phyloP scores from a whole-genome alignment of 2,329 filamentous ascomycete species.

The Pseudogymnoascus sp. region DNA sequence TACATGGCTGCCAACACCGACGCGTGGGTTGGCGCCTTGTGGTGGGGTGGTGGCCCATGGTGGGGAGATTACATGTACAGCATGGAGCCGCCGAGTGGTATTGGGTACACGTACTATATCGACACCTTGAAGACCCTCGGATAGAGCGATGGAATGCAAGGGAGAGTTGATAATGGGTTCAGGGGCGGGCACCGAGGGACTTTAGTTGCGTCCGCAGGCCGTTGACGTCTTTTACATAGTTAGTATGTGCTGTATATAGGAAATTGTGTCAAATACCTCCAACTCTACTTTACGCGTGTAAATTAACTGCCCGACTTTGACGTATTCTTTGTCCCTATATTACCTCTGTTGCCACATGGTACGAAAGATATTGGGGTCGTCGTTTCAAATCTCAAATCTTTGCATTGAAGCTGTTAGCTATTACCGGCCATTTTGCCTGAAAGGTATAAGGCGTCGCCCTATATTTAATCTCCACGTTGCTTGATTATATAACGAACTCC shows the following conservation, averaged over 20 bases:
- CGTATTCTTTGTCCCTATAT: neutral
- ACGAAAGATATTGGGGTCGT: too few relatives aligned
- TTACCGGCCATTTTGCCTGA: neutral
- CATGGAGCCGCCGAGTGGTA: slow-evolving; percentile 40
- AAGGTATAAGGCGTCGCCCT: neutral
- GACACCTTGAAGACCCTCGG: neutral
- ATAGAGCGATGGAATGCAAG: neutral
- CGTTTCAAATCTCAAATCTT: too few relatives aligned
- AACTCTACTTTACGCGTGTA: neutral
- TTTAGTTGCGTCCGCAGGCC: neutral
- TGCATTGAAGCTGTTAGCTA: neutral
- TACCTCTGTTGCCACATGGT: neutral
- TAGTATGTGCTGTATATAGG: neutral
- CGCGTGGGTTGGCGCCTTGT: slow-evolving; percentile 38
- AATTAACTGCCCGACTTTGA: neutral
- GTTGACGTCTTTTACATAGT: neutral
- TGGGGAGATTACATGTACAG: slow-evolving; percentile 39
- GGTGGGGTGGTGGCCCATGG: slow-evolving; percentile 45
- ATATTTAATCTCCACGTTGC: neutral
- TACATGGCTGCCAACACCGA: slow-evolving; percentile 40
- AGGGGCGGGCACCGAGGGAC: neutral
- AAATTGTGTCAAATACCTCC: neutral
- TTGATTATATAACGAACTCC: neutral
- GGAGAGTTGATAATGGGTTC: neutral
- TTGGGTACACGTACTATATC: slow-evolving; percentile 28